phyloP scores from a whole-genome alignment of 176 grass and related monocot species.

The Saccharum spontaneum region DNA sequence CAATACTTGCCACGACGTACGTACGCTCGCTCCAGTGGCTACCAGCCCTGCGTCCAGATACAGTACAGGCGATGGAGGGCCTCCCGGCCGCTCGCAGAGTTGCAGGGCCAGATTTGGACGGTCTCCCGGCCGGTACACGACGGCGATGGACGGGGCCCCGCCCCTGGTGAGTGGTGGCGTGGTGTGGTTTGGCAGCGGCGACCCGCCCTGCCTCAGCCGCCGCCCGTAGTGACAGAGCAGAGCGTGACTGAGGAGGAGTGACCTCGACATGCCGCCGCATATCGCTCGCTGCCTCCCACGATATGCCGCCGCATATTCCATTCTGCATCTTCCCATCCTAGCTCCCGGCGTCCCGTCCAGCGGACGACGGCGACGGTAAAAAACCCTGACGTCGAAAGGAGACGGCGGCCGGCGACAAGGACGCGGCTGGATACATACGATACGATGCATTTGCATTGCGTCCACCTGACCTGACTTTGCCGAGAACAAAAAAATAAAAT shows the following conservation, averaged over 20 bases:
- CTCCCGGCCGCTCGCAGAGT: background rate
- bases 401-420: background rate
- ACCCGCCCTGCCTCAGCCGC: too few relatives aligned
- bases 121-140: background rate
- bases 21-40: too few relatives aligned
- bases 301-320: constrained; percentile 56
- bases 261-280: constrained; percentile 37
- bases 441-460: background rate
- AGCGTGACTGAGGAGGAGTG: too few relatives aligned
- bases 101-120: background rate
- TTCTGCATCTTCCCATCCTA: too few relatives aligned
- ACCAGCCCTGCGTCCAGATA: too few relatives aligned
- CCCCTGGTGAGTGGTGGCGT: background rate
- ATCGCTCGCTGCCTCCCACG: constrained; percentile 6
- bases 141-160: background rate
- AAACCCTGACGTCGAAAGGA: constrained; percentile 19
- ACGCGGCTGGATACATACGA: background rate
- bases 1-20: too few relatives aligned
- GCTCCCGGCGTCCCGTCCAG: background rate
- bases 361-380: background rate
- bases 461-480: background rate
- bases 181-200: background rate
- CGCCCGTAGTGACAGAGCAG: too few relatives aligned
- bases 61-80: too few relatives aligned
- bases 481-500: too few relatives aligned